Evolutionary conservation across 148 eudicot genomes (phyloP), one percentile per base, ranked within the genome.

Genomic region (Amaranthus palmeri): DNA sequence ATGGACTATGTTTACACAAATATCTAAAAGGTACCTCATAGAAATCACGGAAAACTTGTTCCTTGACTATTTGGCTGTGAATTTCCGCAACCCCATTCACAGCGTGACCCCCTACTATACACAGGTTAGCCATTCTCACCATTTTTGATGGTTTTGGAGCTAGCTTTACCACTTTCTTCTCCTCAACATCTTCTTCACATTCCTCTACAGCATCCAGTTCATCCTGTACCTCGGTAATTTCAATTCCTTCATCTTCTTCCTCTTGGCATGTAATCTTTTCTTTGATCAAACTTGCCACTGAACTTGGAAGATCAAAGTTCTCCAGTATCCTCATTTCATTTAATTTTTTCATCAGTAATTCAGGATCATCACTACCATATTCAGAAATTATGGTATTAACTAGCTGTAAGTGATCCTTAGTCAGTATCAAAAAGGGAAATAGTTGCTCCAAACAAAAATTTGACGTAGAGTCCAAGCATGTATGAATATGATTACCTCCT

Each of bases 71-170:
- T 67, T 92, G 92, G 83, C 98, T 92, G 58, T 92, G 98, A 70
- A 92, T 92, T 77, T 84, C 92, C 66, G 98, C 98, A 84, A 92
- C 98, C 61, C 98, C 98, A 81, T 92, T 92, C 25, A 92, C 93
- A 47, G 92, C 83, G 86, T 92, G 98, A 49, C 98, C 98, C 68
- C 90, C 96, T 43, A 88, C 93, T 50, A 92, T 88, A 80, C 89
- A 86, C 57, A 92, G 96, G 79, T 92, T 92, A 74, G 98, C 98
- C 98, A 92, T 92, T 63, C 89, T 88, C 54, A 92, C 93, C 91
- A 85, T 73, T 83, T 90, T 88, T 49, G 88, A 87, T 43, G 82
- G 90, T 67, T 77, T 65, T 69, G 88, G 83, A 78, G 72, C 78
- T 57, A 87, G 88, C 79, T 79, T 83, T 68, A 72, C 65, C 13